Conservation (phyloP, 768 basidiomycete genomes). For the Artomyces pyxidatus region DNA sequence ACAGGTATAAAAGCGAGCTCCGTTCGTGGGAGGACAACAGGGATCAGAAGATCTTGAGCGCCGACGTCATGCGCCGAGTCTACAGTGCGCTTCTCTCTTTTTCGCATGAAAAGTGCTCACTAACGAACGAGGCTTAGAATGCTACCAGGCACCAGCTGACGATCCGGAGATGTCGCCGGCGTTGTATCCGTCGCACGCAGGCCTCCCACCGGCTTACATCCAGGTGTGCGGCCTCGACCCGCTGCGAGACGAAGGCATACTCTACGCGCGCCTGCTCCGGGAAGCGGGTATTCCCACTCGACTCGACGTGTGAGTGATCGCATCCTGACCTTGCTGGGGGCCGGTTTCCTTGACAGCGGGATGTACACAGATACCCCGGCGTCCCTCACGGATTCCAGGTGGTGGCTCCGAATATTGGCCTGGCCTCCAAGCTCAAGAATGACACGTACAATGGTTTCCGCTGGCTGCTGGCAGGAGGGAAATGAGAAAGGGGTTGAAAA, state of each 20-base stretch:
- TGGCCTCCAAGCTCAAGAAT: background rate
- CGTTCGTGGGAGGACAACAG: background rate
- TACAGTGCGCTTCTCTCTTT: background rate
- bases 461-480: background rate
- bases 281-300: conserved; percentile 1
- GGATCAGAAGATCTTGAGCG: background rate
- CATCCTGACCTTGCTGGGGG: background rate
- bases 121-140: background rate
- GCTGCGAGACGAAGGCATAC: conserved; percentile 1
- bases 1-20: background rate
- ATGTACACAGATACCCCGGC: background rate
- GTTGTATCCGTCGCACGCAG: background rate
- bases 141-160: background rate
- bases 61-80: background rate
- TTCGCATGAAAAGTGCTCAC: background rate
- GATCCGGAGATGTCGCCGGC: background rate
- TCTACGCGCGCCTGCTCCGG: background rate
- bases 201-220: background rate
- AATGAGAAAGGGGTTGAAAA: too few relatives aligned
- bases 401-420: background rate
- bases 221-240: background rate
- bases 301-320: background rate
- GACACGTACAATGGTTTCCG: background rate
- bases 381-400: background rate
- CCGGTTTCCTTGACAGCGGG: too few relatives aligned